These are phyloP conservation scores for Aspergillus ustus DNA, from an alignment of 2,329 filamentous ascomycete genomes.

Conservation along the genomic window DNA sequence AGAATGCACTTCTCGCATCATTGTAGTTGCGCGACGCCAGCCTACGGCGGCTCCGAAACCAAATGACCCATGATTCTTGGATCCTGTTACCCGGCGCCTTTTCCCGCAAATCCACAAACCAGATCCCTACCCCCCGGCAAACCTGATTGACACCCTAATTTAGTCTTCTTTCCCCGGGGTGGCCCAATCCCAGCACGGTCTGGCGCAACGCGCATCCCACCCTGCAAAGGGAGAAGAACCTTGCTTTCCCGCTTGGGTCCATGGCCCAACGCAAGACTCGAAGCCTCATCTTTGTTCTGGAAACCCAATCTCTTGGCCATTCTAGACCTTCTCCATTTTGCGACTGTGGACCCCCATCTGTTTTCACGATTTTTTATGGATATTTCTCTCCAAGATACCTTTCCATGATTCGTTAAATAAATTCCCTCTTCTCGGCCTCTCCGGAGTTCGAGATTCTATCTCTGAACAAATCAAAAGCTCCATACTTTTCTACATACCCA, in stretches of 20 bases:
- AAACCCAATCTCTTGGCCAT: conserved; percentile 19
- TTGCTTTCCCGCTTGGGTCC: not conserved
- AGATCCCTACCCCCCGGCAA: not conserved
- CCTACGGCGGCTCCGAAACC: conserved; percentile 15
- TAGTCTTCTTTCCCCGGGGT: not conserved
- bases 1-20: conserved; percentile 14
- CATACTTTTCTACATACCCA: not conserved
- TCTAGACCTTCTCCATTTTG: conserved; percentile 1
- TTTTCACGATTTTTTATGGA: not conserved
- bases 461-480: not conserved
- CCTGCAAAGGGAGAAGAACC: not conserved
- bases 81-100: not conserved
- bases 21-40: not conserved
- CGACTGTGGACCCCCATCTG: not conserved
- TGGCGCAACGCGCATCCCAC: not conserved
- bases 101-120: conserved; percentile 3
- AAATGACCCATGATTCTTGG: not conserved
- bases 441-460: not conserved
- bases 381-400: not conserved
- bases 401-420: not conserved
- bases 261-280: conserved; percentile 19
- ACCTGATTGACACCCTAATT: conserved; percentile 2
- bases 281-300: conserved; percentile 21
- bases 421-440: not conserved
- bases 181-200: conserved; percentile 6